Evolutionary conservation across 306 rosid species (phyloP).

Genomic region (Psophocarpus tetragonolobus): DNA sequence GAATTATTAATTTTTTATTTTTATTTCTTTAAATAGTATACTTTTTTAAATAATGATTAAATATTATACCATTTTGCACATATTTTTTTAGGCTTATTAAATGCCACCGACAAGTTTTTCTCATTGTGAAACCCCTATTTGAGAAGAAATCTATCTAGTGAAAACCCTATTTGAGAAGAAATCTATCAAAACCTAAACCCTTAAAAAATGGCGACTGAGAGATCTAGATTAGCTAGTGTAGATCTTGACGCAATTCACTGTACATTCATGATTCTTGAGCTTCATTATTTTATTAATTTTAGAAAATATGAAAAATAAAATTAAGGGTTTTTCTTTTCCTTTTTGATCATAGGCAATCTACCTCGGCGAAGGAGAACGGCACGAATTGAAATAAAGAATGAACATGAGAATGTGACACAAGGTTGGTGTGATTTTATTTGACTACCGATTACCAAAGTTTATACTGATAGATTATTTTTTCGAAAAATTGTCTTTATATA

Average conservation of each 20-base stretch:
- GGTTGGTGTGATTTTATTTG: conserved; percentile 10
- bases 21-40: conserved; percentile 1
- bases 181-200: background rate
- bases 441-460: background rate
- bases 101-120: background rate
- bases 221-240: background rate
- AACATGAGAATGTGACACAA: conserved; percentile 4
- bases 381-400: background rate
- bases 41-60: background rate
- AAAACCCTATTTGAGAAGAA: background rate
- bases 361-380: background rate
- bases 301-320: background rate
- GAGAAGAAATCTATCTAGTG: background rate
- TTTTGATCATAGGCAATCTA: background rate
- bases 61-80: background rate
- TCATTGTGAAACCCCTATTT: background rate
- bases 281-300: background rate
- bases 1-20: background rate
- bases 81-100: background rate
- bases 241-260: background rate
- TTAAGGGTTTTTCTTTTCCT: background rate
- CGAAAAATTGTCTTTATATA: background rate
- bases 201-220: background rate
- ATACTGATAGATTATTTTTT: background rate
- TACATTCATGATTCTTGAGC: background rate